Evolutionary conservation across 2,329 filamentous ascomycete species (phyloP).

Genomic region (Trichophyton mentagrophytes): DNA sequence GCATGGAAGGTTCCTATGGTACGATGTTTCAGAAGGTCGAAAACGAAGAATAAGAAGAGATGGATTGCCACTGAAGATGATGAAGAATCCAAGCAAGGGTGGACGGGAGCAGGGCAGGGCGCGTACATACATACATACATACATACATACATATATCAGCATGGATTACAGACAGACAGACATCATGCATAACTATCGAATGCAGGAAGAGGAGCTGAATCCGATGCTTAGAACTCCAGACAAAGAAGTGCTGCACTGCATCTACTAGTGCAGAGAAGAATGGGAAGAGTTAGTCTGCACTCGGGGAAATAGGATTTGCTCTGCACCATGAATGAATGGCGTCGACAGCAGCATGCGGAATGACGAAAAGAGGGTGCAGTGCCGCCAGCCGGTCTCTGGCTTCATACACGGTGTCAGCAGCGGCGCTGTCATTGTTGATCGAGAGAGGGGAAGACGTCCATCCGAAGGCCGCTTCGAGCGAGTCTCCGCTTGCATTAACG

Average conservation of each 20-base stretch:
- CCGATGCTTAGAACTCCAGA: too few relatives aligned
- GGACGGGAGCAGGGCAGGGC: neutral
- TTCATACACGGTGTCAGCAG: slow-evolving; percentile 43
- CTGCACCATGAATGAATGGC: slow-evolving; percentile 53
- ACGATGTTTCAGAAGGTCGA: neutral
- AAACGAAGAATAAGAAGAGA: neutral
- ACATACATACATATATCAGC: too few relatives aligned
- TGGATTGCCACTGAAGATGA: neutral
- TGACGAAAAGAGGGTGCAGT: slow-evolving; percentile 74
- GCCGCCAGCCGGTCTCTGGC: slow-evolving; percentile 55
- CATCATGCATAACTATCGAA: too few relatives aligned
- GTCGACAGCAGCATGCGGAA: slow-evolving; percentile 58
- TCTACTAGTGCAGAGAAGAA: too few relatives aligned
- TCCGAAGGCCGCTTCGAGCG: slow-evolving; percentile 27
- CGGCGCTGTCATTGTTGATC: slow-evolving; percentile 35
- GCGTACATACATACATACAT: neutral
- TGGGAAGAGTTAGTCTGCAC: too few relatives aligned
- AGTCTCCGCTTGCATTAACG: slow-evolving; percentile 8
- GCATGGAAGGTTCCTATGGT: too few relatives aligned
- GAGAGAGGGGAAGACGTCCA: slow-evolving; percentile 29
- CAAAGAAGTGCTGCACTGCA: too few relatives aligned
- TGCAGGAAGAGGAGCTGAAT: too few relatives aligned
- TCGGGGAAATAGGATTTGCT: slow-evolving; percentile 32
- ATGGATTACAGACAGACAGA: neutral
- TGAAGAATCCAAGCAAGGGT: neutral